phyloP scores from a whole-genome alignment of 2,329 filamentous ascomycete genomes.

The Bipolaris oryzae region DNA sequence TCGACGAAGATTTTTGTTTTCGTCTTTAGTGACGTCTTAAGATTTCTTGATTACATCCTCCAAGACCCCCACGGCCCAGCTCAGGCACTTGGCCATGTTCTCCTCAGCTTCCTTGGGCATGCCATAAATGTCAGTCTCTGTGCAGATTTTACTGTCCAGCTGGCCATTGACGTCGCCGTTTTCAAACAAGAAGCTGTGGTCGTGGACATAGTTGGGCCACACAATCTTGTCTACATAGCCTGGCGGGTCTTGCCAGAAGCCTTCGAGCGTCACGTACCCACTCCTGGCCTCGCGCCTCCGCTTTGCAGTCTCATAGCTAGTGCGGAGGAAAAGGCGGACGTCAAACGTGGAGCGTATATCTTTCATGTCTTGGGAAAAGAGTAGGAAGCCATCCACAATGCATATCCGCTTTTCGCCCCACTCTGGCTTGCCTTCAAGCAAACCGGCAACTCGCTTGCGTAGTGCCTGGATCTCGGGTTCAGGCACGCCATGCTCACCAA shows the following conservation, averaged over 20 bases:
- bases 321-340: conserved; percentile 77
- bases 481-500: conserved; percentile 50
- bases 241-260: conserved; percentile 94
- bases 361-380: conserved; percentile 68
- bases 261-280: conserved; percentile 79
- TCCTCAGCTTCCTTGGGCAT: conserved; percentile 50
- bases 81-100: conserved; percentile 41
- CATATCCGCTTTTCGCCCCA: conserved; percentile 52
- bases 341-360: conserved; percentile 67
- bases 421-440: conserved; percentile 13
- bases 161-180: conserved; percentile 67
- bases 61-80: conserved; percentile 40
- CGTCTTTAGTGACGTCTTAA: neutral
- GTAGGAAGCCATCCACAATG: conserved; percentile 86
- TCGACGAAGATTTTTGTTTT: neutral
- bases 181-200: conserved; percentile 82
- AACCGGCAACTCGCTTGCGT: conserved; percentile 19
- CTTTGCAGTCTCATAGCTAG: conserved; percentile 66
- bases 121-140: conserved; percentile 33
- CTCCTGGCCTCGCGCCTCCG: conserved; percentile 69
- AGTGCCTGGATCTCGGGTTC: conserved; percentile 47
- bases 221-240: conserved; percentile 94
- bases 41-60: conserved; percentile 23
- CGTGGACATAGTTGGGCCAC: conserved; percentile 89
- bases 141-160: conserved; percentile 53